These are phyloP conservation scores for Picochlorum sp. DNA, from an alignment of 139 green algal species.

Conservation along the genomic window DNA sequence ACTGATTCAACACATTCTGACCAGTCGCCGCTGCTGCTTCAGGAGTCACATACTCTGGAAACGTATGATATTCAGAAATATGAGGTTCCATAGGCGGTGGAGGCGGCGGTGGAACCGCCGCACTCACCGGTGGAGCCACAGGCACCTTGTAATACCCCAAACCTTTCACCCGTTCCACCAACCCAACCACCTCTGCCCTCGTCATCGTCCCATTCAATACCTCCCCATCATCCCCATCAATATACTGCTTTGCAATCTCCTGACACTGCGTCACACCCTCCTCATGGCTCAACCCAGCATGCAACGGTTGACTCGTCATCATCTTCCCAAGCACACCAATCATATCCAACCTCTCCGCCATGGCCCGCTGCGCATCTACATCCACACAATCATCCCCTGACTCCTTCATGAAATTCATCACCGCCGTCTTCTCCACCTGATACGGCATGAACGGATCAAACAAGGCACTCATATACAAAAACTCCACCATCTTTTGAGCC, in stretches of 20 bases:
- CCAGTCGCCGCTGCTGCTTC: conserved; percentile 18
- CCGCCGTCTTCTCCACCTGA: conserved; percentile 10
- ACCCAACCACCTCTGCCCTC: neutral
- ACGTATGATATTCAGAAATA: conserved; percentile 5
- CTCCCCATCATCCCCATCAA: neutral
- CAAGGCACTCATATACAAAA: conserved; percentile 17
- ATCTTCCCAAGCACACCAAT: conserved; percentile 12
- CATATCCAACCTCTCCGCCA: conserved; percentile 4
- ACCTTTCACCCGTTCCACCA: neutral
- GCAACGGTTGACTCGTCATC: conserved; percentile 13
- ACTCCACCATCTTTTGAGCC: conserved; percentile 8
- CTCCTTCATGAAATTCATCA: conserved; percentile 7
- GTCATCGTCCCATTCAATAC: neutral
- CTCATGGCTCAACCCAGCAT: conserved; percentile 9
- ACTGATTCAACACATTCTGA: conserved; percentile 21
- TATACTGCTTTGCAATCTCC: conserved; percentile 12
- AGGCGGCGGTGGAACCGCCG: neutral
- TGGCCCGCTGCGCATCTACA: conserved; percentile 5
- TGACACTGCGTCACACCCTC: conserved; percentile 24
- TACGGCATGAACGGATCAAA: conserved; percentile 12
- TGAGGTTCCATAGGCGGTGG: neutral
- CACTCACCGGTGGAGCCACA: neutral
- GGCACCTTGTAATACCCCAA: neutral
- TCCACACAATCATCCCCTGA: neutral
- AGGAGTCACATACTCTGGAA: conserved; percentile 2